Evolutionary conservation across 371 early-diverging fungal species (phyloP).

Genomic region (Funneliformis caledonium): DNA sequence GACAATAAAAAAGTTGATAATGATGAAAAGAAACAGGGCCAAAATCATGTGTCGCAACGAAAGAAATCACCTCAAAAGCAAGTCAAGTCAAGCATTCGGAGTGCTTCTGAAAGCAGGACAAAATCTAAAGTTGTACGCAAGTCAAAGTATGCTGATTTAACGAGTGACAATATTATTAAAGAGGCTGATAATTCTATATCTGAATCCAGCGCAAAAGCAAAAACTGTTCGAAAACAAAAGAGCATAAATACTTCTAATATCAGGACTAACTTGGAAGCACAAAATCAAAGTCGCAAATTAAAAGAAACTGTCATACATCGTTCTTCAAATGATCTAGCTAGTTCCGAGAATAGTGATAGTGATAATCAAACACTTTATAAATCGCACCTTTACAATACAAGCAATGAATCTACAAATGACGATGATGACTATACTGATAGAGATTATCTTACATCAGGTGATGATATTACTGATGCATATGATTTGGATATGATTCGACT

Average conservation of each 20-base stretch:
- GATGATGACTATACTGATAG: not conserved
- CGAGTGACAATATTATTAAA: not conserved
- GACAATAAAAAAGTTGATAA: not conserved
- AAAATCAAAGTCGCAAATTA: not conserved
- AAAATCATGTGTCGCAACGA: not conserved
- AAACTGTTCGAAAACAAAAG: not conserved
- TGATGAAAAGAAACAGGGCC: not conserved
- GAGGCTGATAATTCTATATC: not conserved
- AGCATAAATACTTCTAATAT: not conserved
- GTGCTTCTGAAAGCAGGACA: not conserved
- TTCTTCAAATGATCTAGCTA: not conserved
- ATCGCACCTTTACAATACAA: not conserved
- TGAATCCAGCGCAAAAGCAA: not conserved
- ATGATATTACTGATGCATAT: constrained; percentile 15
- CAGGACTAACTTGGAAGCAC: not conserved
- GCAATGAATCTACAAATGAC: not conserved
- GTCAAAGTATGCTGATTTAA: not conserved
- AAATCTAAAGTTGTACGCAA: not conserved
- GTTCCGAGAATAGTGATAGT: constrained; percentile 6
- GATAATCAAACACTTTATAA: not conserved
- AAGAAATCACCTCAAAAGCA: constrained; percentile 1
- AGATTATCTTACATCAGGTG: constrained; percentile 3
- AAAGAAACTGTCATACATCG: not conserved
- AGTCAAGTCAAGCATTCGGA: not conserved
- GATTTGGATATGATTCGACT: constrained; percentile 7